A percentile compares a stretch with the other conserved stretches of the same genome.
Evolutionary conservation across 306 rosid genomes (phyloP).

Genomic region (Gastrolobium bilobum): DNA sequence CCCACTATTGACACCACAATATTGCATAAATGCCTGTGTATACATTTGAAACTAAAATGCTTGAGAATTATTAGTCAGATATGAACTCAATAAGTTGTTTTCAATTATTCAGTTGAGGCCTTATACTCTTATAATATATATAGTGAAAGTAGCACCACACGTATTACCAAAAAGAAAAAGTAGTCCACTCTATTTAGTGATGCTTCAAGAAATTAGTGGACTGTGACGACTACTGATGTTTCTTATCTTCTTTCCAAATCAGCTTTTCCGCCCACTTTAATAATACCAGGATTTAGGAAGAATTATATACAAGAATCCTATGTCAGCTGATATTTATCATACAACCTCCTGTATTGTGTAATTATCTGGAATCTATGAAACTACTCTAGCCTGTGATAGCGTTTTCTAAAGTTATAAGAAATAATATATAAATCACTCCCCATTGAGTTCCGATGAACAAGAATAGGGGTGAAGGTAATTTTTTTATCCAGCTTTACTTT

Average conservation of each 20-base stretch:
- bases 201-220: slow-evolving; percentile 45
- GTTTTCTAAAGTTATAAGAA: neutral
- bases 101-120: slow-evolving; percentile 12
- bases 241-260: slow-evolving; percentile 49
- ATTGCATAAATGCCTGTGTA: neutral
- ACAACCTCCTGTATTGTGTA: neutral
- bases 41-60: neutral
- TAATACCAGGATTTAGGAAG: slow-evolving; percentile 20
- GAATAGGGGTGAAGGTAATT: too few species aligned
- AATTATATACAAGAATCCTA: slow-evolving; percentile 21
- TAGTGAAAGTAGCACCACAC: slow-evolving; percentile 42
- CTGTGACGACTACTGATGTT: slow-evolving; percentile 10
- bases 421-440: too few species aligned
- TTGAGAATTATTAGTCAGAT: neutral
- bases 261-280: slow-evolving; percentile 41
- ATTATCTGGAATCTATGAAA: neutral
- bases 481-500: too few species aligned
- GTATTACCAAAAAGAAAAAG: slow-evolving; percentile 45
- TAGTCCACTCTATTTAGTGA: slow-evolving; percentile 40
- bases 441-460: too few species aligned
- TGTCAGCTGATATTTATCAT: neutral
- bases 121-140: slow-evolving; percentile 22
- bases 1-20: too few species aligned
- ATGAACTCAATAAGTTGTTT: neutral
- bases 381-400: neutral